A percentile compares a stretch with the other conserved stretches of the same genome.
Evolutionary conservation across 2,329 filamentous ascomycete species (phyloP).

Genomic region (Exophiala bonariae): DNA sequence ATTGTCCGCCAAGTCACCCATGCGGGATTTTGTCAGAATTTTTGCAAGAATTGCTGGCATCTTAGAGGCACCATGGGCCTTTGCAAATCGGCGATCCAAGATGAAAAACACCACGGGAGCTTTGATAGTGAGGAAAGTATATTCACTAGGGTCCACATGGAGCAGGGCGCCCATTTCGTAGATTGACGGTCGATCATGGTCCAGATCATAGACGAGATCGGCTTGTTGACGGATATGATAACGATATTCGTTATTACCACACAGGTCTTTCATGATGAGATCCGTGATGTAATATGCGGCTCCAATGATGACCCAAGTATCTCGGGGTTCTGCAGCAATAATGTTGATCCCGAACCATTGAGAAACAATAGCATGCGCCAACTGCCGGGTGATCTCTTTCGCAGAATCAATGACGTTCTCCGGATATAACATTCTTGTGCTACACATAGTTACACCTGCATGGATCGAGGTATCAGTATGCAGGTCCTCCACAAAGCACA

Average conservation of each 20-base stretch:
- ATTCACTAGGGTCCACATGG: slow-evolving; percentile 78
- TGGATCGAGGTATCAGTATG: slow-evolving; percentile 71
- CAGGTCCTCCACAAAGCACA: slow-evolving; percentile 93
- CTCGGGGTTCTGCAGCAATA: slow-evolving; percentile 74
- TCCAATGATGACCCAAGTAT: slow-evolving; percentile 87
- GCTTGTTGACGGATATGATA: slow-evolving; percentile 84
- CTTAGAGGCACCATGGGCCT: slow-evolving; percentile 80
- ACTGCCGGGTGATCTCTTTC: slow-evolving; percentile 73
- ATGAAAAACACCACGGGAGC: slow-evolving; percentile 90
- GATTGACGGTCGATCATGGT: slow-evolving; percentile 79
- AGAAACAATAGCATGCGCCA: slow-evolving; percentile 81
- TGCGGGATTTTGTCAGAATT: slow-evolving; percentile 82
- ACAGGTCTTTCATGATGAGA: slow-evolving; percentile 83
- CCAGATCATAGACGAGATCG: slow-evolving; percentile 77
- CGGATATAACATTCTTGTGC: slow-evolving; percentile 79
- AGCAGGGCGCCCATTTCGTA: slow-evolving; percentile 76
- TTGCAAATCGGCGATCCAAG: slow-evolving; percentile 84
- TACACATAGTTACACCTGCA: slow-evolving; percentile 84
- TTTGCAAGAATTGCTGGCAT: slow-evolving; percentile 83
- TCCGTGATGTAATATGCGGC: slow-evolving; percentile 95
- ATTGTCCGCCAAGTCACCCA: slow-evolving; percentile 69
- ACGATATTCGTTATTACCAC: slow-evolving; percentile 91
- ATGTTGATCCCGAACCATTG: slow-evolving; percentile 97
- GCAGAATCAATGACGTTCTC: slow-evolving; percentile 83
- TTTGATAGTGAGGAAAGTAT: slow-evolving; percentile 88